Base-by-base conservation (phyloP, 2,329 filamentous ascomycete genomes). In the Colletotrichum ledebouriae region DNA sequence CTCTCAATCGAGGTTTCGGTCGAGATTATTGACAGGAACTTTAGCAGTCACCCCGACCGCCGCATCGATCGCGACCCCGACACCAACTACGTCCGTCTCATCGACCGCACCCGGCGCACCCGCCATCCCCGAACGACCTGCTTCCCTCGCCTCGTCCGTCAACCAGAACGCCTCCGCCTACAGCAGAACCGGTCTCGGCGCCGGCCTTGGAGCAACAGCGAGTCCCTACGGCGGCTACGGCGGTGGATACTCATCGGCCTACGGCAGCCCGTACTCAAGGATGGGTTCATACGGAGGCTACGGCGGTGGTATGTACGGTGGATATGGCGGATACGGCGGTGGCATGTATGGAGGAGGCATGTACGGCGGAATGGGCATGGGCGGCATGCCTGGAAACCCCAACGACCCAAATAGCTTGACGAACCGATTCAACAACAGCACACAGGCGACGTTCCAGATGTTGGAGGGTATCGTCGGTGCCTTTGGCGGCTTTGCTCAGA, bases 401-500 rank as follows among this genome's bases (percentile, higher is more conserved):
- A 97, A 97, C 77, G 94, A 97, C 78, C 93, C 94, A 33, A 94
- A 96, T 79, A 98, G 94, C 80, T 84, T 99, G 78, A 98, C 95
- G n/a, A 93, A 97, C 77, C 92, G 93, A 60, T 98, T 98, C 84
- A 93, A 90, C 77, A 94, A 97, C 79, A 96, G 92, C 83, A 99
- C 97, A 0, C 93, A 96, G 74, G 93, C 95, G 11, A 99, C 96
- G 0, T 99, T 99, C 77, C 96, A 98, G 84, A 94, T 99, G 86
- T 94, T 99, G 59, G 96, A 99, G 82, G 96, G 94, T 73, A 92
- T 99, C 66, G 96, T 99, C 13, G 93, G 94, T 25, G 94, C 96
- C 2, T 99, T 99, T 83, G 94, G 94, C 20, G 96, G 97, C 0
- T 98, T 99, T 77, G 94, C 97, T 12, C 96, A 99, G 83, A 99